A percentile compares a stretch with the other conserved stretches of the same genome.
phyloP scores from a whole-genome alignment of 768 basidiomycete species.

The Mrakia gelida region DNA sequence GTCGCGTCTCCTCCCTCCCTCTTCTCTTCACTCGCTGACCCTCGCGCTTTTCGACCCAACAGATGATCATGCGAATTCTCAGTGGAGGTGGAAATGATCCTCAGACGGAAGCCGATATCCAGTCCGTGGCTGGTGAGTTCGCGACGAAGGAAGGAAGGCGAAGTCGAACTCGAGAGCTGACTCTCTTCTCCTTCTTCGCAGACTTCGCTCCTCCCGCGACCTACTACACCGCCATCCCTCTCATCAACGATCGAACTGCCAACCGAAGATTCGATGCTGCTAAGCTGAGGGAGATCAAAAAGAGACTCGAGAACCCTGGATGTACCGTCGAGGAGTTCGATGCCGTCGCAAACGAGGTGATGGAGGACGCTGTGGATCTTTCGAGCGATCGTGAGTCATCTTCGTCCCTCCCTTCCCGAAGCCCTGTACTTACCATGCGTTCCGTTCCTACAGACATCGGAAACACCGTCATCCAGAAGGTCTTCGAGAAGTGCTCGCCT shows the following conservation, averaged over 20 bases:
- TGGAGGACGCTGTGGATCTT: conserved; percentile 92
- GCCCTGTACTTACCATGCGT: neutral
- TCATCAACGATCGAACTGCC: conserved; percentile 75
- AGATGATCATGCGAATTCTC: conserved; percentile 94
- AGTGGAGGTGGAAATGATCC: conserved; percentile 57
- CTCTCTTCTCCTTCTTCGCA: conserved; percentile 41
- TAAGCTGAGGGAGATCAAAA: conserved; percentile 87
- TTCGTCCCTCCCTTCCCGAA: neutral
- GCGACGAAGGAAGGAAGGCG: no score
- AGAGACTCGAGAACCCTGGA: conserved; percentile 83
- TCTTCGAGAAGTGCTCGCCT: conserved; percentile 84
- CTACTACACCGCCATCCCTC: conserved; percentile 94
- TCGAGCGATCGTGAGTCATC: conserved; percentile 70
- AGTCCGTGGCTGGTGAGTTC: conserved; percentile 75
- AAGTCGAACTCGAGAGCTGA: no score
- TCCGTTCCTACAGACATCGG: conserved; percentile 56
- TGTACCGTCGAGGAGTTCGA: conserved; percentile 85
- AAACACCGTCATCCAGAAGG: conserved; percentile 95
- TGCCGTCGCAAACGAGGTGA: conserved; percentile 78
- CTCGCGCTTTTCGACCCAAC: conserved; percentile 50
- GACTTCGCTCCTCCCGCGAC: conserved; percentile 88
- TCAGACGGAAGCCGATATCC: conserved; percentile 79
- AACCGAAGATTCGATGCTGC: conserved; percentile 84
- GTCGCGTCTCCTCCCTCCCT: neutral
- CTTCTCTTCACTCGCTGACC: neutral